These are phyloP conservation scores for Dictyostelium capitatum DNA, from an alignment of 78 protist genomes.

Conservation along the genomic window DNA sequence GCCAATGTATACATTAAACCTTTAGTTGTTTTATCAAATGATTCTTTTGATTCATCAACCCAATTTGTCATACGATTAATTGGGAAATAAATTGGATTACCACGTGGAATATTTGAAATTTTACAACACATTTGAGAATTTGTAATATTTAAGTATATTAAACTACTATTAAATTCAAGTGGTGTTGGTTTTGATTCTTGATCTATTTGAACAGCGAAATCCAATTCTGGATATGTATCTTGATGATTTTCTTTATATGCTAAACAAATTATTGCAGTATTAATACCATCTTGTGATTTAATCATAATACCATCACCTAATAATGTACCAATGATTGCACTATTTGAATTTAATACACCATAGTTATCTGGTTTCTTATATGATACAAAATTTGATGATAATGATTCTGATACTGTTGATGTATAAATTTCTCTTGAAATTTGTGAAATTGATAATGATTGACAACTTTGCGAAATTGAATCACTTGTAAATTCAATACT, in stretches of 20 bases:
- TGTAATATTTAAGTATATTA: too few relatives aligned
- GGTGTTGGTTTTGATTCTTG: not conserved
- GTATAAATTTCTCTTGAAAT: not conserved
- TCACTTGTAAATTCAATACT: not conserved
- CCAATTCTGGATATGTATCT: not conserved
- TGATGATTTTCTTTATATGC: not conserved
- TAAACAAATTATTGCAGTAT: not conserved
- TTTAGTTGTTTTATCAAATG: not conserved
- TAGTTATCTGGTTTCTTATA: constrained; percentile 14
- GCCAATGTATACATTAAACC: constrained; percentile 7
- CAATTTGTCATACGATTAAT: not conserved
- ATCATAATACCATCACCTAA: constrained; percentile 6
- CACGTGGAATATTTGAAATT: not conserved
- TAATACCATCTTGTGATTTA: not conserved
- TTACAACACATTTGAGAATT: not conserved
- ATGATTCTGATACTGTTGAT: not conserved
- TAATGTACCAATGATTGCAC: constrained; percentile 2
- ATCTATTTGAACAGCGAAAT: not conserved
- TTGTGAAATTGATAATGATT: not conserved
- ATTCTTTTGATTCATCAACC: not conserved
- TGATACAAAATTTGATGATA: not conserved
- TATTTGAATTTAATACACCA: not conserved
- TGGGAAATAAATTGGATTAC: not conserved
- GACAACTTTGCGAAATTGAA: not conserved
- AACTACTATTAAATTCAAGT: not conserved